Conservation (phyloP, 768 basidiomycete species). For the Lentinula sp. region DNA sequence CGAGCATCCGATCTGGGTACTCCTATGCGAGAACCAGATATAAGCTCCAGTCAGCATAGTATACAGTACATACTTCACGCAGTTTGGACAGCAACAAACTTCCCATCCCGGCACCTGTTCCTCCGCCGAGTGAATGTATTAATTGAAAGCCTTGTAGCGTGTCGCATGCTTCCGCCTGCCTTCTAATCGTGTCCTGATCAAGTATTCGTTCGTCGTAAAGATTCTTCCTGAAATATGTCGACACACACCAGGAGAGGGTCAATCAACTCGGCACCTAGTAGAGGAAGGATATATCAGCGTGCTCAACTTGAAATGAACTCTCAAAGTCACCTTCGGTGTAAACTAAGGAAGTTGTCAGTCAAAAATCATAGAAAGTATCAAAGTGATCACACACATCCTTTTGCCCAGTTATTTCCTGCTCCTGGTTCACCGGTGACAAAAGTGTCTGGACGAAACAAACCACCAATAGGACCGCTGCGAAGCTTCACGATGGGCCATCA, state of each 20-base stretch:
- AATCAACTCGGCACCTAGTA: constrained; percentile 80
- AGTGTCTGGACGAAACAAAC: constrained; percentile 84
- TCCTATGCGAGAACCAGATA: constrained; percentile 22
- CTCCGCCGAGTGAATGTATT: constrained; percentile 86
- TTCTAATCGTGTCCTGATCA: constrained; percentile 66
- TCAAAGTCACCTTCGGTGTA: constrained; percentile 73
- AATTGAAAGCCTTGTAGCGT: constrained; percentile 89
- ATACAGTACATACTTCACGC: constrained; percentile 49
- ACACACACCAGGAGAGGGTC: constrained; percentile 64
- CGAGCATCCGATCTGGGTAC: constrained; percentile 50
- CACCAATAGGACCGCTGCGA: constrained; percentile 62
- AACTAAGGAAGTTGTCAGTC: constrained; percentile 29
- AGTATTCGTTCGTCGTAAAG: neutral
- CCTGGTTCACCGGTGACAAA: constrained; percentile 56
- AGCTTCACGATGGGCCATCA: constrained; percentile 32
- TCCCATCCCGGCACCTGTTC: constrained; percentile 84
- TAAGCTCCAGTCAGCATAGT: neutral
- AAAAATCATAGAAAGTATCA: neutral
- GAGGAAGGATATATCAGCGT: neutral
- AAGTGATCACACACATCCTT: constrained; percentile 63
- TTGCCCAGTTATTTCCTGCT: constrained; percentile 96
- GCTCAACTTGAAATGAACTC: neutral
- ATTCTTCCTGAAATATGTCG: neutral
- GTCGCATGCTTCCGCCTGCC: constrained; percentile 77
- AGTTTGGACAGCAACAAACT: constrained; percentile 76